A percentile compares a stretch with the other conserved stretches of the same genome.
These are phyloP conservation scores for Eimeria sp. DNA, from an alignment of 169 alveolate species.

Conservation along the genomic window DNA sequence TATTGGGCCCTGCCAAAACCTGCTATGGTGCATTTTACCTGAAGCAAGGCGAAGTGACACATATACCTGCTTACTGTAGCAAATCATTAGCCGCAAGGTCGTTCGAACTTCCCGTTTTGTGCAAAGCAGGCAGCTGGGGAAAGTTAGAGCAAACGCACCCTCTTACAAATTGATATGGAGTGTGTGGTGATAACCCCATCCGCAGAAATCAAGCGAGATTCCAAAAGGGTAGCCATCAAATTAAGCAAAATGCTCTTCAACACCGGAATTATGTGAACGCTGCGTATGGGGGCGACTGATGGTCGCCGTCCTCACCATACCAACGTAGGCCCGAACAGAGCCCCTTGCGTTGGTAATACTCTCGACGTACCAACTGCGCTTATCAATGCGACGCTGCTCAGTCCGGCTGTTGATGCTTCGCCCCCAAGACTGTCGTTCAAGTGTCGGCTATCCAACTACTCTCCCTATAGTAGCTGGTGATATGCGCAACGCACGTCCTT, in stretches of 20 bases:
- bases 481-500: slow-evolving; percentile 6
- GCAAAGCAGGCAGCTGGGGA: background rate
- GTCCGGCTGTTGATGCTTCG: background rate
- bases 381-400: background rate
- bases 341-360: background rate
- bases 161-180: background rate
- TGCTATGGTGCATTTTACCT: background rate
- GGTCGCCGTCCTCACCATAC: background rate
- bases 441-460: background rate
- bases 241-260: background rate
- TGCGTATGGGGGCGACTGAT: background rate
- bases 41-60: background rate
- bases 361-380: background rate
- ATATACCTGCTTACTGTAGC: background rate
- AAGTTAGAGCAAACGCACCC: background rate
- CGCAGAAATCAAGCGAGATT: background rate
- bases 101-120: background rate
- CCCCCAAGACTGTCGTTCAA: background rate
- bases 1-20: background rate
- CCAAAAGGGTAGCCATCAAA: background rate
- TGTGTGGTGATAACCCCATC: background rate
- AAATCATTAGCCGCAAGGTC: background rate
- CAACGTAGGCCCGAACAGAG: background rate
- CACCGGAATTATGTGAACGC: background rate
- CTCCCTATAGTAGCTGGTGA: background rate